Evolutionary conservation across 768 basidiomycete genomes (phyloP), one percentile per base, ranked within the genome.

Genomic region (Lentinus tigrinus): DNA sequence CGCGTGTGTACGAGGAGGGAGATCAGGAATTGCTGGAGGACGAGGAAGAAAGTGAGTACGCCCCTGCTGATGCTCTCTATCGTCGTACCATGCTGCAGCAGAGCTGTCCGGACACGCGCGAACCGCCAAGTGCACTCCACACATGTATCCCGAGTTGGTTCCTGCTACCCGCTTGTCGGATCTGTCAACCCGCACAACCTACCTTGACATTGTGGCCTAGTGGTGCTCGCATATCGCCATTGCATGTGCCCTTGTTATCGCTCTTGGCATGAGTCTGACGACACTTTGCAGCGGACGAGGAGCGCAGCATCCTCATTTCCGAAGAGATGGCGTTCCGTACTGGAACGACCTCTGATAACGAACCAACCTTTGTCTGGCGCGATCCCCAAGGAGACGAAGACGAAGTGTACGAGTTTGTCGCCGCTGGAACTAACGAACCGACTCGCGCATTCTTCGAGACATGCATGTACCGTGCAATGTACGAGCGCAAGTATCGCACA

Each of bases 1-100:
- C 95, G n/a, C 81, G 95, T 59, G 95, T 97, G 1, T 98, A 92
- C 68, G 94, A 98, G 65, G 96, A 98, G 61, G 97, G 94, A 3
- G 95, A 98, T 69, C 94, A 96, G 72, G 91, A 96, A 67, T 72
- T 98, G 40, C 75, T 98, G 17, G 95, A 97, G 67, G 96, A 98
- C 64, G 93, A 96, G 71, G 94, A 94, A 57, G 89, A 91, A 76
- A 89, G 89, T 89, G 62, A 64, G 85, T 75, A 14, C 14, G 21
- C 21, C 21, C 2, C 13, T 19, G n/a, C 21, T 23, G 17, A 9
- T 46, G 8, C 13, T 23, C 23, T 9, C 21, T 46, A 5, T 10
- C 9, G 16, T 6, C 17, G 5, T 17, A 16, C 16, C 14, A 8
- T 40, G 19, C 4, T 4, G 39, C 19, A 4, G 39, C 39, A 40